Evolutionary conservation across 1,284 basidiomycete species (phyloP).

Genomic region (Gymnopus androsaceus): DNA sequence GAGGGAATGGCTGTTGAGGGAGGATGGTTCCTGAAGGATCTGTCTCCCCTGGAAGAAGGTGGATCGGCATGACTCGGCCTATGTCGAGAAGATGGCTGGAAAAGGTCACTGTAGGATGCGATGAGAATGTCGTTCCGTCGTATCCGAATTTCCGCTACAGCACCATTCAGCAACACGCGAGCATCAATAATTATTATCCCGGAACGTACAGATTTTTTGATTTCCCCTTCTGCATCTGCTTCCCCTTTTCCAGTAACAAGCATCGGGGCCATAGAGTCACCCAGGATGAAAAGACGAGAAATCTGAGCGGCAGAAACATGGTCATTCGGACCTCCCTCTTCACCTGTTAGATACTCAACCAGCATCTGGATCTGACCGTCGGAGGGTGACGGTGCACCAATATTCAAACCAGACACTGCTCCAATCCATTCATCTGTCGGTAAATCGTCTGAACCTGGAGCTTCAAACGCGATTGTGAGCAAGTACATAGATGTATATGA

Average conservation of each 20-base stretch:
- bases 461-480: slow-evolving; percentile 1
- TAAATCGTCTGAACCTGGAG: slow-evolving; percentile 14
- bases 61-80: slow-evolving; percentile 72
- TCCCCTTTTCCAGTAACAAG: slow-evolving; percentile 39
- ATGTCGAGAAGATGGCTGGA: slow-evolving; percentile 76
- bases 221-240: slow-evolving; percentile 36
- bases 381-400: slow-evolving; percentile 60
- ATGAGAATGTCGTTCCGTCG: slow-evolving; percentile 64
- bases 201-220: slow-evolving; percentile 59
- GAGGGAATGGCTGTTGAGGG: slow-evolving; percentile 93
- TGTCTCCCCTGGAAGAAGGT: slow-evolving; percentile 81
- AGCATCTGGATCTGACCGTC: slow-evolving; percentile 82
- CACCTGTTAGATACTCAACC: slow-evolving; percentile 86
- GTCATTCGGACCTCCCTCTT: slow-evolving; percentile 72
- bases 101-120: slow-evolving; percentile 74
- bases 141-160: slow-evolving; percentile 60
- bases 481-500: slow-evolving; percentile 6
- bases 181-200: neutral
- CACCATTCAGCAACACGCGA: slow-evolving; percentile 7
- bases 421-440: slow-evolving; percentile 76
- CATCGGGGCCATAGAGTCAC: slow-evolving; percentile 74
- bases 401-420: slow-evolving; percentile 79
- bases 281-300: slow-evolving; percentile 82
- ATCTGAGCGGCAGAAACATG: slow-evolving; percentile 70
- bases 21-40: slow-evolving; percentile 90